These are phyloP conservation scores for Myxozyma melibiosi DNA, from an alignment of 805 yeast genomes.

Conservation along the genomic window DNA sequence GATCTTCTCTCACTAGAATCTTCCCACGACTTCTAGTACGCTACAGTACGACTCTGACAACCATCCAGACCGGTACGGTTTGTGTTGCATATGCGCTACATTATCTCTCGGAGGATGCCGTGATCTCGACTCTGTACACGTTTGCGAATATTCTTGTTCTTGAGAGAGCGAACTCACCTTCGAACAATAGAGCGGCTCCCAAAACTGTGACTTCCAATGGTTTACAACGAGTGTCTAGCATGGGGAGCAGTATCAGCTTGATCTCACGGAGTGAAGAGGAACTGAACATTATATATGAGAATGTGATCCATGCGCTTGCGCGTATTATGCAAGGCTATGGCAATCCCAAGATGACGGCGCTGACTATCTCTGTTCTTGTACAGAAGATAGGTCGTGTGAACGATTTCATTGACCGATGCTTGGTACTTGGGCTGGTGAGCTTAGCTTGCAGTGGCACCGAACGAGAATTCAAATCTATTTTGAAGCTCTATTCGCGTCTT, in stretches of 20 bases:
- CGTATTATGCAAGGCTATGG: conserved; percentile 66
- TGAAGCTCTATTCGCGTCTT: conserved; percentile 58
- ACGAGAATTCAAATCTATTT: conserved; percentile 66
- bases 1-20: conserved; percentile 42
- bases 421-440: conserved; percentile 63
- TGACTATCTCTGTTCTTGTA: conserved; percentile 77
- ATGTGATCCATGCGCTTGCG: conserved; percentile 68
- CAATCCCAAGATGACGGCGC: conserved; percentile 64
- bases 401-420: conserved; percentile 56
- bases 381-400: conserved; percentile 61
- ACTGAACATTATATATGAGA: conserved; percentile 50
- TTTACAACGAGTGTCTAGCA: conserved; percentile 20
- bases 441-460: conserved; percentile 64
- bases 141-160: conserved; percentile 68
- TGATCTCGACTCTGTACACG: conserved; percentile 81
- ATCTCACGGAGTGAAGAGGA: conserved; percentile 23
- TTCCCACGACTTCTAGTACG: conserved; percentile 49
- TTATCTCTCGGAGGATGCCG: conserved; percentile 74
- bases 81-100: conserved; percentile 68
- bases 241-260: conserved; percentile 25
- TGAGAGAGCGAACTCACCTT: neutral
- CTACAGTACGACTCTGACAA: conserved; percentile 52
- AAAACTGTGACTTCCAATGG: neutral
- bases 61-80: conserved; percentile 57
- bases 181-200: neutral